Percentiles rank a stretch among this genome's conserved stretches.
phyloP scores from a whole-genome alignment of 176 grass and related monocot genomes.

The Oryza australiensis region DNA sequence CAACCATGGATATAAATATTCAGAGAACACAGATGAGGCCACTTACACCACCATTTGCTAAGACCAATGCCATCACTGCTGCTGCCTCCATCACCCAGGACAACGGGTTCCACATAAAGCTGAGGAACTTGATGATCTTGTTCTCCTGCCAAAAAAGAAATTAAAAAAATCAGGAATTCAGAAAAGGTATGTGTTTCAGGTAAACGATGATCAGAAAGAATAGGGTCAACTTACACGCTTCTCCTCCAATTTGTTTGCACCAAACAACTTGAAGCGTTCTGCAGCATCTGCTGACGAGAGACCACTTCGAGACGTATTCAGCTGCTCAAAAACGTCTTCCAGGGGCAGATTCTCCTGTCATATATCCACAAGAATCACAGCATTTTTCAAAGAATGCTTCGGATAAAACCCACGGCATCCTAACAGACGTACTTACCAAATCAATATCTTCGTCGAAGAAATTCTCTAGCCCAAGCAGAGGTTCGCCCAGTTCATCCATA shows the following conservation, averaged over 20 bases:
- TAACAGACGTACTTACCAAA: constrained; percentile 45
- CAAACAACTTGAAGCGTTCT: constrained; percentile 64
- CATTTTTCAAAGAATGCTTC: background rate
- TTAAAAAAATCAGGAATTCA: constrained; percentile 1
- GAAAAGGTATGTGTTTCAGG: background rate
- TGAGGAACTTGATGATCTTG: constrained; percentile 73
- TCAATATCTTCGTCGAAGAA: constrained; percentile 51
- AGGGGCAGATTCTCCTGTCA: constrained; percentile 55
- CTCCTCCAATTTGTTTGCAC: constrained; percentile 73
- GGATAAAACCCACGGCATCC: background rate
- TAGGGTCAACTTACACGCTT: constrained; percentile 47
- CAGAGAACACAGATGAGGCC: background rate
- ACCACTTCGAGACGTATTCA: constrained; percentile 41
- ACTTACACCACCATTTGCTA: constrained; percentile 85
- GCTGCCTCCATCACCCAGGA: constrained; percentile 93
- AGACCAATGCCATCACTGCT: constrained; percentile 63
- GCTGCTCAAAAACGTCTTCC: constrained; percentile 62
- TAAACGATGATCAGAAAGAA: background rate
- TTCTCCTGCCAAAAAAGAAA: constrained; percentile 54
- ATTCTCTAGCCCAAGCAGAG: constrained; percentile 55
- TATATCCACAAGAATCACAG: background rate
- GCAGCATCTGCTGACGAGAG: constrained; percentile 61
- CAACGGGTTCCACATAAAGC: constrained; percentile 96
- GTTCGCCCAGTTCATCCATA: constrained; percentile 57
- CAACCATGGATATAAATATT: background rate